Percentiles rank a stretch among this genome's conserved stretches.
phyloP scores from a whole-genome alignment of 1,284 basidiomycete species.

The Cutaneotrichosporon daszewskae region DNA sequence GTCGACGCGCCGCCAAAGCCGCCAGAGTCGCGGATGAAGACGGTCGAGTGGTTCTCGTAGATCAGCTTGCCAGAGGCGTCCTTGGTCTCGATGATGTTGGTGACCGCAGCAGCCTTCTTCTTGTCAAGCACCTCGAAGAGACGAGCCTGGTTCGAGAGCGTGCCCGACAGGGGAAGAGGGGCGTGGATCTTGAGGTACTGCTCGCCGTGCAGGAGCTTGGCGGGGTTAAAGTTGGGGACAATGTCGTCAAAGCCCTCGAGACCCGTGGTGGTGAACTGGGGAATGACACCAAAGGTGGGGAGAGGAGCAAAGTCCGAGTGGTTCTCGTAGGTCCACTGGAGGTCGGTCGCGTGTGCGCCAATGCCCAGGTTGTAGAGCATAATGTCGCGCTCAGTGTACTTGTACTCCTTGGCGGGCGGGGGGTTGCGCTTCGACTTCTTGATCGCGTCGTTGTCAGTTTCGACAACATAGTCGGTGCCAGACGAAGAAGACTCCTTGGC shows the following conservation, averaged over 20 bases:
- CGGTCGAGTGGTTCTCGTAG: conserved; percentile 88
- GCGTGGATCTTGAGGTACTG: conserved; percentile 87
- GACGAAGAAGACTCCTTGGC: conserved; percentile 18
- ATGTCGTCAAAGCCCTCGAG: conserved; percentile 71
- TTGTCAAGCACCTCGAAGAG: conserved; percentile 50
- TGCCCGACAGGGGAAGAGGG: conserved; percentile 78
- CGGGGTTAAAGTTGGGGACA: conserved; percentile 84
- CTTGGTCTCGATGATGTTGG: conserved; percentile 67
- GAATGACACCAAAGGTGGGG: conserved; percentile 93
- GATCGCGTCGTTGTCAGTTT: conserved; percentile 79
- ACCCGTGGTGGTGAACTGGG: conserved; percentile 71
- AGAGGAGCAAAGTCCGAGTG: conserved; percentile 76
- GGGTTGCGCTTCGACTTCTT: conserved; percentile 68
- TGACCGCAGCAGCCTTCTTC: conserved; percentile 88
- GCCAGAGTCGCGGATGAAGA: conserved; percentile 89
- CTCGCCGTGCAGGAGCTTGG: conserved; percentile 96
- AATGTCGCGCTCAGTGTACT: conserved; percentile 82
- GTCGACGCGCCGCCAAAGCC: conserved; percentile 89
- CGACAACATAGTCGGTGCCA: conserved; percentile 60
- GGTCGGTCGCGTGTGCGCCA: conserved; percentile 88
- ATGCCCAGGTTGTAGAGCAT: conserved; percentile 94
- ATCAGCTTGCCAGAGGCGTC: conserved; percentile 79
- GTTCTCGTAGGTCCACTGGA: conserved; percentile 87
- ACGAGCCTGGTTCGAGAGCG: conserved; percentile 68
- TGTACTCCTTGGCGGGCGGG: conserved; percentile 58